Conservation (phyloP, 768 basidiomycete species). For the Psilocybe cubensis region DNA sequence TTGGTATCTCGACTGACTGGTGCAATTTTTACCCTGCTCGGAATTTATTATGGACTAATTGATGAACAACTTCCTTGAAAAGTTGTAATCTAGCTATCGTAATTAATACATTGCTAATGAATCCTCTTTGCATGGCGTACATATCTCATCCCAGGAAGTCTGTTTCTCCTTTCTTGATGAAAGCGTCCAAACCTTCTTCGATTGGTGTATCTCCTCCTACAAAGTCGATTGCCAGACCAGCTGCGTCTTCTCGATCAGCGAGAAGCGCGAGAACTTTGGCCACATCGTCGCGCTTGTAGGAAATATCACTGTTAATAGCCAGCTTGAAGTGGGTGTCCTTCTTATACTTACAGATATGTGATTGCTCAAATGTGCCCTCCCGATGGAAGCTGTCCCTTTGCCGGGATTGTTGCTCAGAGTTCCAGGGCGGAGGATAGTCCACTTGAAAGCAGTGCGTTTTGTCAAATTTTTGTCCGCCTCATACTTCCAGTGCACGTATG, state of each 20-base stretch:
- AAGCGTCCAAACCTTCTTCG: constrained; percentile 48
- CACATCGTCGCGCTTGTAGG: constrained; percentile 63
- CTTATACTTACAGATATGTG: constrained; percentile 47
- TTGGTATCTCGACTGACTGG: no score
- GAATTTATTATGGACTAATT: no score
- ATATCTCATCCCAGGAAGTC: constrained; percentile 38
- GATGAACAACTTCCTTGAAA: no score
- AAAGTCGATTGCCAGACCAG: constrained; percentile 63
- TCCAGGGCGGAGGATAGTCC: constrained; percentile 73
- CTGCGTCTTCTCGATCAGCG: constrained; percentile 53
- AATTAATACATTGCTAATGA: no score
- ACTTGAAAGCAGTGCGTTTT: constrained; percentile 58
- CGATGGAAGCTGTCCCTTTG: constrained; percentile 53
- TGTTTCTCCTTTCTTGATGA: constrained; percentile 52
- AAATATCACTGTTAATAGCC: no score
- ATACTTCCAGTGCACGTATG: constrained; percentile 53
- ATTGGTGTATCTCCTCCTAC: constrained; percentile 54
- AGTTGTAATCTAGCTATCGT: no score
- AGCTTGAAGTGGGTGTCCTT: not conserved
- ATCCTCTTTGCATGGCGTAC: no score
- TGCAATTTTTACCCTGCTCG: no score
- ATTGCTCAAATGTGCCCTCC: constrained; percentile 52
- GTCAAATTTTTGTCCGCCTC: constrained; percentile 52
- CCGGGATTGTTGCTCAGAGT: constrained; percentile 53
- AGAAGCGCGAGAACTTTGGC: constrained; percentile 51